Evolutionary conservation across 1,284 basidiomycete species (phyloP), one percentile per base, ranked within the genome.

Genomic region (Cutaneotrichosporon cavernicola): DNA sequence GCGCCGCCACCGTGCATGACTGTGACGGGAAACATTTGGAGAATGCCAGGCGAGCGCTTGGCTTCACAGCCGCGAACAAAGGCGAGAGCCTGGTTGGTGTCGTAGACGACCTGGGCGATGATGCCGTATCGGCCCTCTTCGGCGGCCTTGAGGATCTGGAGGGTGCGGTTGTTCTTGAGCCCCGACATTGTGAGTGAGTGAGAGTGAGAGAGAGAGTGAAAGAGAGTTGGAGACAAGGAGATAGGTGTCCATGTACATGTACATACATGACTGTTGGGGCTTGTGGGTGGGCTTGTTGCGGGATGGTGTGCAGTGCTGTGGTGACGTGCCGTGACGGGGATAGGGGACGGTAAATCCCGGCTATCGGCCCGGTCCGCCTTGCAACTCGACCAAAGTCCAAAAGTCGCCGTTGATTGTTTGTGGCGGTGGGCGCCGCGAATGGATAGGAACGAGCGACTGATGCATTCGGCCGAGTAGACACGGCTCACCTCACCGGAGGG

Each of bases 1-100:
- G 73, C 56, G 40, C 70, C 73, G 14, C 70, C 69, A 13, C 73
- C 73, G 49, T 71, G 71, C 43, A 68, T 67, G 34, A 78, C 67
- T 10, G 76, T 79, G 47, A 80, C 68, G 34, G 80, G 80, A 69
- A 81, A 81, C 31, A 81, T 69, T 66, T 79, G 76, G 5, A 77
- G 68, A 58, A 81, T 80, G 2, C 78, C 78, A 1, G 80, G 80
- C 0, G 76, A 75, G 16, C 71, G 70, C 60, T 69, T 68, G 22
- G 70, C 56, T 69, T 81, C 80, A 32, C 76, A 76, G 22, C 76
- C 79, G 30, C 77, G 71, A 31, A 81, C 76, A 18, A 77, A 73
- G 21, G 72, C 80, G 18, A 76, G 68, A 13, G 75, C 79, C 36
- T 73, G 72, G 51, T 72, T 68, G 6, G 74, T 71, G 58, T 81